These are phyloP conservation scores for Naematelia aurantialba DNA, from an alignment of 768 basidiomycete genomes.

Conservation along the genomic window DNA sequence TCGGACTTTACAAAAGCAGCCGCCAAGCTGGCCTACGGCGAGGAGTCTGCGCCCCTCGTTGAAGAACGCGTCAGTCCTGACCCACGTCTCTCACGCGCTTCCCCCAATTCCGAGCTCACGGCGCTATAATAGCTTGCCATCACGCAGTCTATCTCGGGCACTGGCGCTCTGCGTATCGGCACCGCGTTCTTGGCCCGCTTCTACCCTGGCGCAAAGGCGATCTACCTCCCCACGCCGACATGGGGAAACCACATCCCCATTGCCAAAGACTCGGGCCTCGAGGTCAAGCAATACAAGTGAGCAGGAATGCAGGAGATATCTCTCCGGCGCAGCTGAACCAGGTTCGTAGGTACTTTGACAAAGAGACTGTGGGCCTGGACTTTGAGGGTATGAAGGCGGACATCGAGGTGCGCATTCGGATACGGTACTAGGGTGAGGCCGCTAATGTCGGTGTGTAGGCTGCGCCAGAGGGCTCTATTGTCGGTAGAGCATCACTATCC, in stretches of 20 bases:
- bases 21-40: slow-evolving; percentile 80
- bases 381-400: slow-evolving; percentile 86
- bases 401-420: slow-evolving; percentile 60
- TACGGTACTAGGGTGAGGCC: not conserved
- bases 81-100: not conserved
- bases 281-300: slow-evolving; percentile 69
- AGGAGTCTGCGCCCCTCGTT: slow-evolving; percentile 67
- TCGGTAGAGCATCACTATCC: slow-evolving; percentile 8
- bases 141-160: slow-evolving; percentile 94
- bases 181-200: slow-evolving; percentile 85
- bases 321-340: not conserved
- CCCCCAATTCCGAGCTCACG: not conserved
- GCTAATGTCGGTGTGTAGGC: slow-evolving; percentile 53
- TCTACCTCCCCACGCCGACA: slow-evolving; percentile 87
- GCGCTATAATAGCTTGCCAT: slow-evolving; percentile 62
- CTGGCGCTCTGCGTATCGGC: slow-evolving; percentile 93
- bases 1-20: slow-evolving; percentile 79
- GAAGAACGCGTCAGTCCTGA: slow-evolving; percentile 55
- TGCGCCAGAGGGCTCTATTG: slow-evolving; percentile 73
- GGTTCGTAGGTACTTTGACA: slow-evolving; percentile 62
- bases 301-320: not conserved
- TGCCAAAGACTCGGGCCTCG: slow-evolving; percentile 82
- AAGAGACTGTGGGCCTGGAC: slow-evolving; percentile 84
- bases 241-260: slow-evolving; percentile 94
- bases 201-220: slow-evolving; percentile 66